Percentiles rank a stretch among this genome's conserved stretches.
Evolutionary conservation across 140 eudicot genomes (phyloP).

Genomic region (Bidens hawaiensis): DNA sequence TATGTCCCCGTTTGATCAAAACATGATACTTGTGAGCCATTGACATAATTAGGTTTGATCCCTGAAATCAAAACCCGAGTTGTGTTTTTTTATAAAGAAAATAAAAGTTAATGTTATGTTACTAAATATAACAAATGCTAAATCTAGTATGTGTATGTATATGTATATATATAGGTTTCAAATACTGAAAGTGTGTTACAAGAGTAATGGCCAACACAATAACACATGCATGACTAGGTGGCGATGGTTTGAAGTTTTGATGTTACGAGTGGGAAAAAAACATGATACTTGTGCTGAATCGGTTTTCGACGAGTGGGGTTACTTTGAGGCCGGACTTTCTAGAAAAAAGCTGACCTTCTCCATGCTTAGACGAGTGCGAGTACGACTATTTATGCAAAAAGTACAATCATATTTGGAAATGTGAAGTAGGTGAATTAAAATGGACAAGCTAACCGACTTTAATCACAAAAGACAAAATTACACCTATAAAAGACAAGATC

Average conservation of each 20-base stretch:
- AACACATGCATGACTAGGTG: slow-evolving; percentile 80
- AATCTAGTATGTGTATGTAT: too few species aligned
- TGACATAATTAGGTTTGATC: too few species aligned
- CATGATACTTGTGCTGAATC: slow-evolving; percentile 85
- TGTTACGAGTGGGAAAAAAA: slow-evolving; percentile 90
- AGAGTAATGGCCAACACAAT: slow-evolving; percentile 83
- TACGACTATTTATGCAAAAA: too few species aligned
- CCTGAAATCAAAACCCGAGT: too few species aligned
- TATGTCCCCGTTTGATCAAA: slow-evolving; percentile 51
- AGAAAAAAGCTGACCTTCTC: slow-evolving; percentile 66
- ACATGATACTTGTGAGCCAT: too few species aligned
- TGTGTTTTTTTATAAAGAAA: too few species aligned
- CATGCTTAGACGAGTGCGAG: slow-evolving; percentile 54
- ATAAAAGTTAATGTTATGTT: background rate
- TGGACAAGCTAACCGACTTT: too few species aligned
- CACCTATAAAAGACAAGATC: too few species aligned
- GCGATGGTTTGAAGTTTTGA: slow-evolving; percentile 80
- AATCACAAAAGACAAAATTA: too few species aligned
- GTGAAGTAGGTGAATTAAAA: background rate
- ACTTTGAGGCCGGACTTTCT: slow-evolving; percentile 69
- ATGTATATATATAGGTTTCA: slow-evolving; percentile 63
- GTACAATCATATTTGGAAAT: background rate
- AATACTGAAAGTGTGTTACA: slow-evolving; percentile 49
- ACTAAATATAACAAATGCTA: background rate
- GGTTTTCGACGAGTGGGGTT: slow-evolving; percentile 49